Conservation (phyloP, 768 basidiomycete genomes). For the Tulasnella sp. region DNA sequence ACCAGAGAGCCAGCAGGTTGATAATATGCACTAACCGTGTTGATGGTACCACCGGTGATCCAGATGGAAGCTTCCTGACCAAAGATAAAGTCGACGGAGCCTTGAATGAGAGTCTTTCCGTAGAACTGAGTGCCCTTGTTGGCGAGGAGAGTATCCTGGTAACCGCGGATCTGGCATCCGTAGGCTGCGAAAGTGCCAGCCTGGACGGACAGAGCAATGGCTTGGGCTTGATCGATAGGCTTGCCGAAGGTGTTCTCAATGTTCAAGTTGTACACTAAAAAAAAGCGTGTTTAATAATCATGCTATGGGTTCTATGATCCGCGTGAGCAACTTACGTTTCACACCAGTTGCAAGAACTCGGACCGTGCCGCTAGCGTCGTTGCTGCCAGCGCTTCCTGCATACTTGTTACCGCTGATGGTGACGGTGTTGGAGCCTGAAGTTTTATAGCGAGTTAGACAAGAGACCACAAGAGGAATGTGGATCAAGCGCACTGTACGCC, state of each 20-base stretch:
- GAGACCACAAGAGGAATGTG: too few species aligned
- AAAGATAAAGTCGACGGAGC: conserved; percentile 30
- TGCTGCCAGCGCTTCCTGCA: conserved; percentile 30
- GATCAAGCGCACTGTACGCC: not conserved
- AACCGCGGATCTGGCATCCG: conserved; percentile 23
- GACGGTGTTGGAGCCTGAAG: conserved; percentile 16
- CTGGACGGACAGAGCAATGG: conserved; percentile 25
- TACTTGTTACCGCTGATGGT: conserved; percentile 24
- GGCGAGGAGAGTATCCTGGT: conserved; percentile 21
- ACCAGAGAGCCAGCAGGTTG: too few species aligned
- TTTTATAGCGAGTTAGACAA: not conserved
- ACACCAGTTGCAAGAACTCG: conserved; percentile 27
- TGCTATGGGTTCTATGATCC: too few species aligned
- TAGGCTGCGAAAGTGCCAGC: conserved; percentile 24
- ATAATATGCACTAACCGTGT: not conserved
- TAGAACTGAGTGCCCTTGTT: conserved; percentile 11
- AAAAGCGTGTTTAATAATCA: not conserved
- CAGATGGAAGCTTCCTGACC: conserved; percentile 13
- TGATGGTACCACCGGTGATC: conserved; percentile 22
- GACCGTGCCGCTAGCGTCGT: conserved; percentile 30
- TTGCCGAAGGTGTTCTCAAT: conserved; percentile 27
- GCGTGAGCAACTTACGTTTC: conserved; percentile 10
- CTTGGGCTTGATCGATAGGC: conserved; percentile 24
- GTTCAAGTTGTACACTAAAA: conserved; percentile 26
- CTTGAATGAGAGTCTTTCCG: conserved; percentile 23